Evolutionary conservation across 2,329 filamentous ascomycete genomes (phyloP).

Genomic region (Hypomyces rosellus): DNA sequence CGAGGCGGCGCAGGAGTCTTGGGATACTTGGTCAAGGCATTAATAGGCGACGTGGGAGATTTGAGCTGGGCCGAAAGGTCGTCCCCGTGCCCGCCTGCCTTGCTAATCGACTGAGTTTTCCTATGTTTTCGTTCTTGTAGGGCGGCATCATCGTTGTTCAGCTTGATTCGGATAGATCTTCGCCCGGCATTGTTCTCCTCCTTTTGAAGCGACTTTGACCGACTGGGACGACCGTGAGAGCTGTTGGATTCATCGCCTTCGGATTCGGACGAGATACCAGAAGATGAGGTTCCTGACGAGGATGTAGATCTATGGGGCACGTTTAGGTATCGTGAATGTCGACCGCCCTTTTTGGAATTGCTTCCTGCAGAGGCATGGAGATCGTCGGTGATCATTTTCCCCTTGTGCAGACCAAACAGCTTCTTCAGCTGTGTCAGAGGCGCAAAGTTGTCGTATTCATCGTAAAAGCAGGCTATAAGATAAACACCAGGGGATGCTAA

Average conservation of each 20-base stretch:
- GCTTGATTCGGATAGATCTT: conserved; percentile 83
- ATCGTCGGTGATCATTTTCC: conserved; percentile 34
- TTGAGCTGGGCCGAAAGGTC: conserved; percentile 77
- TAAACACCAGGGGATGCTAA: conserved; percentile 76
- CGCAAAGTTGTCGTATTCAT: conserved; percentile 72
- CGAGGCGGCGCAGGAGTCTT: conserved; percentile 83
- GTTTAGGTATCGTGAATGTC: conserved; percentile 22
- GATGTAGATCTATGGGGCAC: conserved; percentile 21
- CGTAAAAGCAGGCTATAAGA: conserved; percentile 74
- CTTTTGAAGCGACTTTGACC: conserved; percentile 55
- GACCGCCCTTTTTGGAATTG: conserved; percentile 1
- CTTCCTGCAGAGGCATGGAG: conserved; percentile 21
- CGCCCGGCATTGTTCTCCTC: conserved; percentile 62
- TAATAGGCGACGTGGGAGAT: conserved; percentile 80
- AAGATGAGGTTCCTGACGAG: conserved; percentile 45
- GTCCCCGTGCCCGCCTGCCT: conserved; percentile 33
- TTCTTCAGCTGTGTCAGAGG: conserved; percentile 67
- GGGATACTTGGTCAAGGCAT: conserved; percentile 79
- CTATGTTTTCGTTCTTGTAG: conserved; percentile 66
- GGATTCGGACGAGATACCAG: conserved; percentile 63
- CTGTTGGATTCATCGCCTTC: conserved; percentile 49
- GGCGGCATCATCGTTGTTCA: conserved; percentile 72
- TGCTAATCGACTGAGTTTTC: conserved; percentile 48
- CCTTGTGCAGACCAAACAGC: conserved; percentile 47
- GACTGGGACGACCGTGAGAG: conserved; percentile 43